These are phyloP conservation scores for Chondrostereum purpureum DNA, from an alignment of 1,284 basidiomycete species.

Conservation along the genomic window DNA sequence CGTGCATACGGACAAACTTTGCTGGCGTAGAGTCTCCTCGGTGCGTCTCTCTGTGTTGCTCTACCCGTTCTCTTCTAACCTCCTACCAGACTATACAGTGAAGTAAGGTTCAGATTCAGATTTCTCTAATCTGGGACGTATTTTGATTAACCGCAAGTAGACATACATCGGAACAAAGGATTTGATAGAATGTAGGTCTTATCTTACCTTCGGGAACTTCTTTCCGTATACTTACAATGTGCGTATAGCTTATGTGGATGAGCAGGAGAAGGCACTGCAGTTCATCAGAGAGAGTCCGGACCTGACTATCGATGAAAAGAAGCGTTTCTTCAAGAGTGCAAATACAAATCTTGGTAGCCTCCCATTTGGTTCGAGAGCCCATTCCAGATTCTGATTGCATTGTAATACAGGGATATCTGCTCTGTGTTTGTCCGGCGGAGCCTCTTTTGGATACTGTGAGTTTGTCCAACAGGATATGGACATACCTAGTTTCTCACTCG, in stretches of 20 bases:
- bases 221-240: constrained; percentile 7
- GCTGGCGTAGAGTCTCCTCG: constrained; percentile 87
- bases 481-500: not conserved
- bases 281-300: constrained; percentile 71
- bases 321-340: constrained; percentile 83
- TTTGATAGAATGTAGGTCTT: constrained; percentile 67
- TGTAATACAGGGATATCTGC: constrained; percentile 58
- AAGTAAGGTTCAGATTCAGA: constrained; percentile 40
- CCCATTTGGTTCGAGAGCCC: too few species aligned
- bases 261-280: constrained; percentile 69
- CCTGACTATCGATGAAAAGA: constrained; percentile 84
- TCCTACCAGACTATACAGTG: constrained; percentile 73
- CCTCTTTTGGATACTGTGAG: constrained; percentile 88
- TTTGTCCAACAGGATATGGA: constrained; percentile 2
- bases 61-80: too few species aligned
- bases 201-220: not conserved
- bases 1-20: constrained; percentile 91
- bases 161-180: constrained; percentile 88
- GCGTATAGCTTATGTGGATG: constrained; percentile 66
- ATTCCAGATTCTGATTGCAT: too few species aligned
- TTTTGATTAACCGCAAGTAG: too few species aligned
- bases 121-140: constrained; percentile 11
- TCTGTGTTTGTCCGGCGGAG: constrained; percentile 90
- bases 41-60: constrained; percentile 25
- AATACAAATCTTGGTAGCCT: constrained; percentile 88